Conservation (phyloP, 345 rosid species). For the Moricandia moricandioides region DNA sequence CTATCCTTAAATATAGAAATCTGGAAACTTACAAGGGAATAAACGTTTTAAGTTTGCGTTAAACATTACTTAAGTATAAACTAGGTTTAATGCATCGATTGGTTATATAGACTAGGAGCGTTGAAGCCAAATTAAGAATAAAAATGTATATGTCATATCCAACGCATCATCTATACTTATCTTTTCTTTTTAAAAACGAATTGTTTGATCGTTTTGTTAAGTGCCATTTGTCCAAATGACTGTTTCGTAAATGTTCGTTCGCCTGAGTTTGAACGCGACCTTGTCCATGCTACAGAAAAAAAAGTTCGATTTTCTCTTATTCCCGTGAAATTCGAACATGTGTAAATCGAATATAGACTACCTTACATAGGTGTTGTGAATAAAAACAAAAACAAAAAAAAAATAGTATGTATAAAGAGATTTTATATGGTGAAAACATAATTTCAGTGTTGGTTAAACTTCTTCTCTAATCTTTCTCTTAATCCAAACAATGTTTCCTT, state of each 20-base stretch:
- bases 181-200: background rate
- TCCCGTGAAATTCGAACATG: background rate
- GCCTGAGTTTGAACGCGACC: background rate
- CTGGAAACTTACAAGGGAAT: background rate
- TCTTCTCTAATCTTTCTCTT: background rate
- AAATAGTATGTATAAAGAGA: no score
- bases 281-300: background rate
- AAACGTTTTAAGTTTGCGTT: background rate
- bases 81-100: background rate
- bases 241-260: constrained; percentile 6
- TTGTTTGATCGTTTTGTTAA: background rate
- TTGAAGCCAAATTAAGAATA: background rate
- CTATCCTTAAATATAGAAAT: background rate
- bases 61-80: background rate
- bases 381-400: no score
- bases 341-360: background rate
- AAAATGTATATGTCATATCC: background rate
- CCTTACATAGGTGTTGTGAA: background rate
- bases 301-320: background rate
- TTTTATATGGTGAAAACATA: background rate
- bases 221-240: background rate
- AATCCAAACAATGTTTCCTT: background rate
- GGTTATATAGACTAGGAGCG: background rate
- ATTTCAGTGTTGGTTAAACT: background rate
- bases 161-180: background rate